A percentile compares a stretch with the other conserved stretches of the same genome.
phyloP scores from a whole-genome alignment of 2,329 filamentous ascomycete genomes.

The Colletotrichum graminicola region DNA sequence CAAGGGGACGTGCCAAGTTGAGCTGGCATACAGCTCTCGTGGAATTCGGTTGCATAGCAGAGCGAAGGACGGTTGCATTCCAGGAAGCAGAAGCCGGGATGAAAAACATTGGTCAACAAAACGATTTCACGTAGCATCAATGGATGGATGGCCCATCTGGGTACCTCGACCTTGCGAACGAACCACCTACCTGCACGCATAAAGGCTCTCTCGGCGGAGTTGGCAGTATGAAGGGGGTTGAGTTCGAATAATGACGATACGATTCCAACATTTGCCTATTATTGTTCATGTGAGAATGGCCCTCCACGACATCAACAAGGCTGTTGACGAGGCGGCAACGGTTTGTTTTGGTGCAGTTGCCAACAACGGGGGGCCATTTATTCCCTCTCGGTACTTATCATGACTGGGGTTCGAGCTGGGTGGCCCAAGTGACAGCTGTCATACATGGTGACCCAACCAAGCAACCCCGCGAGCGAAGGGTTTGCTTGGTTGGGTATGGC shows the following conservation, averaged over 20 bases:
- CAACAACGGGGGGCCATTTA: background rate
- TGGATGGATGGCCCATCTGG: slow-evolving; percentile 18
- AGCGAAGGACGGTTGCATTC: slow-evolving; percentile 38
- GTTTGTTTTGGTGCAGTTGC: background rate
- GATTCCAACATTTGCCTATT: background rate
- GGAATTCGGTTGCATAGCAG: slow-evolving; percentile 43
- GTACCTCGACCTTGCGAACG: slow-evolving; percentile 12
- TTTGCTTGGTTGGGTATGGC: background rate
- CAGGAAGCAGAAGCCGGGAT: slow-evolving; percentile 22
- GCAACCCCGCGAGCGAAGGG: background rate
- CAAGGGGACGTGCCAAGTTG: slow-evolving; percentile 2
- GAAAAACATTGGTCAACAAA: slow-evolving; percentile 28
- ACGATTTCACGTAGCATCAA: slow-evolving; percentile 29
- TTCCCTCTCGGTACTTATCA: background rate
- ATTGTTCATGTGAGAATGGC: background rate
- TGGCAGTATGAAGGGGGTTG: background rate
- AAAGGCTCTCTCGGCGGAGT: background rate
- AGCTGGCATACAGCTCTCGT: slow-evolving; percentile 25
- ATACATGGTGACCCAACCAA: too few species aligned
- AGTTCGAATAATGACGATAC: slow-evolving; percentile 27
- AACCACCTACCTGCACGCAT: background rate
- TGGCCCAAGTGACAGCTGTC: background rate
- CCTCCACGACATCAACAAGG: background rate
- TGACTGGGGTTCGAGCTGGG: background rate
- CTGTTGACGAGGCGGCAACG: background rate